Evolutionary conservation across 768 basidiomycete genomes (phyloP).

Genomic region (Mycena haematopus): DNA sequence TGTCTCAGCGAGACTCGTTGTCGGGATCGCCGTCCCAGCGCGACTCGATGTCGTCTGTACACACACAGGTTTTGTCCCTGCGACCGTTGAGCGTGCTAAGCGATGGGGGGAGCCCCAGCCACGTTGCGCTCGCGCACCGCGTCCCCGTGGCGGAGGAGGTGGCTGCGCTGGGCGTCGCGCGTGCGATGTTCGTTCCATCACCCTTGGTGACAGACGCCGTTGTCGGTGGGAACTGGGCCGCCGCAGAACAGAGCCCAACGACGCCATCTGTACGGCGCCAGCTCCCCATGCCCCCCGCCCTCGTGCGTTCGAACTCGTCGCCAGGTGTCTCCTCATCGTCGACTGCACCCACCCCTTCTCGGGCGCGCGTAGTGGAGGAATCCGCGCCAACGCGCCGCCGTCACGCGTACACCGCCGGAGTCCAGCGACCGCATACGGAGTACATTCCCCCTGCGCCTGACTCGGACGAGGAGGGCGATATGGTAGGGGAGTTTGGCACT

Average conservation of each 20-base stretch:
- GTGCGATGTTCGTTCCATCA: slow-evolving; percentile 39
- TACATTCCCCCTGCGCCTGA: slow-evolving; percentile 21
- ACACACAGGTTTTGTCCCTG: slow-evolving; percentile 15
- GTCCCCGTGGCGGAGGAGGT: slow-evolving; percentile 40
- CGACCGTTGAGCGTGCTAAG: slow-evolving; percentile 39
- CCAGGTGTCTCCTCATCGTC: neutral
- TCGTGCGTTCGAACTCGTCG: neutral
- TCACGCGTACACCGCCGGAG: slow-evolving; percentile 21
- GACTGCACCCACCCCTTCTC: neutral
- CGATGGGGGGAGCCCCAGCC: slow-evolving; percentile 44
- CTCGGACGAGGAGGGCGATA: slow-evolving; percentile 19
- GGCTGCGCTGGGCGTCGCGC: slow-evolving; percentile 33
- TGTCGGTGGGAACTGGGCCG: neutral
- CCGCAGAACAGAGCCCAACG: neutral
- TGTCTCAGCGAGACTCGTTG: slow-evolving; percentile 1
- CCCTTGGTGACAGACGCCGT: neutral
- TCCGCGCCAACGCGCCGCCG: slow-evolving; percentile 16
- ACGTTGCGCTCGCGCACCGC: slow-evolving; percentile 44
- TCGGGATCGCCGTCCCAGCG: neutral
- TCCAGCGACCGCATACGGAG: slow-evolving; percentile 22
- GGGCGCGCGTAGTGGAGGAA: neutral
- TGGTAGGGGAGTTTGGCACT: slow-evolving; percentile 36
- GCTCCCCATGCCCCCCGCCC: neutral
- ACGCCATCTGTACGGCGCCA: neutral
- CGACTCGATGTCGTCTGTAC: slow-evolving; percentile 11